Base-by-base conservation (phyloP, 495 filamentous ascomycete species). In the Sabuloglossum arenarium region DNA sequence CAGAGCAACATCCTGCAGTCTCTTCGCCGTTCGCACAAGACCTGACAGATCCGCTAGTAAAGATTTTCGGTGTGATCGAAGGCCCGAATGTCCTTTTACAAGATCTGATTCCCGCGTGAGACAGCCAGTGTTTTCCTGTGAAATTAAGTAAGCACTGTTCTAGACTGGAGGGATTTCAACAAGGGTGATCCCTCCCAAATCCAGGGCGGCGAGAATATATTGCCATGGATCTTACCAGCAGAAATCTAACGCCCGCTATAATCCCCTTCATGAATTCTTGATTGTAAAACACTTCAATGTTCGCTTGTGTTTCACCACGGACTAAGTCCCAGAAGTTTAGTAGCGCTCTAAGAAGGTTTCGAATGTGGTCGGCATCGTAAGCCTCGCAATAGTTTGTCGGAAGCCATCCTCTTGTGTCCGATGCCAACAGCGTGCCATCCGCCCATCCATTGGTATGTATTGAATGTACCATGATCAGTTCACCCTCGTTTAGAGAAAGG, bases 371-470 rank as follows among this genome's bases (percentile, higher is more conserved):
- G 49, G 87, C 83, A 59, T 94, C 85, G 66, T 95, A 99, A 11
- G 85, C 77, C 65, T 95, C 87, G 71, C 93, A 99, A 66, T 97
- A 97, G 67, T 99, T 99, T 3, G 93, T 97, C 29, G 93, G 93
- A 57, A 99, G 71, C 93, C 93, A 99, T 56, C 93, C 93, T 62
- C 93, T 78, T 56, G 83, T 83, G 19, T 90, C 91, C 12, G 86
- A 84, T 54, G 84, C 76, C 54, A 99, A 69, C 46, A 95, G 73
- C n/a, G 93, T 99, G 42, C 93, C 93, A 68, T 99, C 93, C 42
- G 91, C 93, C 93, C 93, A 99, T 62, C 93, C 93, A 71, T 95
- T 99, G 52, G 86, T 88, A 70, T 99, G 93, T 61, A 99, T 84
- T 14, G 91, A 95, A 68, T 99, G 93, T 32, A 99, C 81, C 56